Conservation (phyloP, 331 rosid species). For the Prunus yedoensis region DNA sequence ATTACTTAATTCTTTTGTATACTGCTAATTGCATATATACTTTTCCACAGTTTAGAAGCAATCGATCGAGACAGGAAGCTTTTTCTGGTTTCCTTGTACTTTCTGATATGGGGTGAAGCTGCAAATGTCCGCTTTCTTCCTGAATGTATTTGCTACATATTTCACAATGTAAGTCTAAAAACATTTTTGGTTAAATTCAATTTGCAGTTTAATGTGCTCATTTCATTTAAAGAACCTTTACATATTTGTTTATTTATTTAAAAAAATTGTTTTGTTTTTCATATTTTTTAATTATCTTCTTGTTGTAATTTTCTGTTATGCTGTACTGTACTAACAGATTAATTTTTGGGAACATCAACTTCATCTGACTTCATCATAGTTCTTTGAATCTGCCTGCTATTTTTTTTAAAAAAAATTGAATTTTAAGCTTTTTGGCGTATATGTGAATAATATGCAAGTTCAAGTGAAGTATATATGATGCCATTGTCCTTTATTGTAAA, state of each 20-base stretch:
- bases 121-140: conserved; percentile 99
- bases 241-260: not conserved
- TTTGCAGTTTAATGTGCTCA: not conserved
- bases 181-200: not conserved
- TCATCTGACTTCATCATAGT: not conserved
- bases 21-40: conserved; percentile 26
- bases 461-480: conserved; percentile 2
- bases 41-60: conserved; percentile 76
- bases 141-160: conserved; percentile 92
- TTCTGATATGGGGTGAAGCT: conserved; percentile 99
- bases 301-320: not conserved
- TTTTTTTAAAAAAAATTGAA: no score
- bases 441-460: not conserved
- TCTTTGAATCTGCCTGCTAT: not conserved
- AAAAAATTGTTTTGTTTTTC: not conserved
- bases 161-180: conserved; percentile 76
- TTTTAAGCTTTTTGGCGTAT: not conserved
- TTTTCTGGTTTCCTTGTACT: conserved; percentile 77
- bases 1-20: conserved; percentile 19
- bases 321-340: not conserved
- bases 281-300: not conserved
- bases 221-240: not conserved
- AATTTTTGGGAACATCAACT: not conserved
- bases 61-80: conserved; percentile 85
- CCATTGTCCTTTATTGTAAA: not conserved